Conservation (phyloP, 164 flowering plant genomes). For the Piper longum region DNA sequence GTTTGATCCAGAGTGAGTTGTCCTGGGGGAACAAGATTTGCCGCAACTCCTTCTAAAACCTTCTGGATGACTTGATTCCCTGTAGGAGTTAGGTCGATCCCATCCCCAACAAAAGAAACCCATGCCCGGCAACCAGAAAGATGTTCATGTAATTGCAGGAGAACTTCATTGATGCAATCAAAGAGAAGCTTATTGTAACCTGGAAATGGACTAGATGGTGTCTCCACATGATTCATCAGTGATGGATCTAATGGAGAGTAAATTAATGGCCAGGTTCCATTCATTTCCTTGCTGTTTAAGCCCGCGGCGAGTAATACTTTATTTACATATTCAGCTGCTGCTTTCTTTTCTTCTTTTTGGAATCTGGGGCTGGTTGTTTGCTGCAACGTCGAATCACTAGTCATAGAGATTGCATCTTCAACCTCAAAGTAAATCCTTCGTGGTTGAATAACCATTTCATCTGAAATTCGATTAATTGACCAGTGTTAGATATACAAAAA, state of each 20-base stretch:
- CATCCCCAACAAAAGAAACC: constrained; percentile 30
- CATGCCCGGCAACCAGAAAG: constrained; percentile 34
- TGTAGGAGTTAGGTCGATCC: constrained; percentile 30
- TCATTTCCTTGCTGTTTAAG: constrained; percentile 40
- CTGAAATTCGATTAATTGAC: constrained; percentile 18
- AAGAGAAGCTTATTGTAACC: constrained; percentile 46
- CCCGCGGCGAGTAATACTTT: constrained; percentile 44
- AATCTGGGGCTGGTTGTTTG: constrained; percentile 12
- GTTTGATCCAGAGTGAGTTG: constrained; percentile 51
- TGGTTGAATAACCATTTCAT: constrained; percentile 36
- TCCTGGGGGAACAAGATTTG: constrained; percentile 27
- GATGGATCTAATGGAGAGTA: constrained; percentile 46
- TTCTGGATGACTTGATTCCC: constrained; percentile 30
- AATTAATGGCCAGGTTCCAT: constrained; percentile 24
- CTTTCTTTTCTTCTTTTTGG: constrained; percentile 26
- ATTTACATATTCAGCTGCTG: constrained; percentile 41
- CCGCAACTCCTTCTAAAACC: constrained; percentile 45
- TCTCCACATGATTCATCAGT: constrained; percentile 38
- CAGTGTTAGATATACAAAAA: too few species aligned
- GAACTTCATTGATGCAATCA: constrained; percentile 67
- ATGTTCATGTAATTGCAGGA: constrained; percentile 31
- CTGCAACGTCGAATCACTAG: constrained; percentile 8
- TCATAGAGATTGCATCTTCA: constrained; percentile 15
- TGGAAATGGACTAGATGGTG: constrained; percentile 28
- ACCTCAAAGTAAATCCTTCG: constrained; percentile 47